A percentile compares a stretch with the other conserved stretches of the same genome.
Evolutionary conservation across 169 alveolate genomes (phyloP).

Genomic region (Eimeria brunetti): DNA sequence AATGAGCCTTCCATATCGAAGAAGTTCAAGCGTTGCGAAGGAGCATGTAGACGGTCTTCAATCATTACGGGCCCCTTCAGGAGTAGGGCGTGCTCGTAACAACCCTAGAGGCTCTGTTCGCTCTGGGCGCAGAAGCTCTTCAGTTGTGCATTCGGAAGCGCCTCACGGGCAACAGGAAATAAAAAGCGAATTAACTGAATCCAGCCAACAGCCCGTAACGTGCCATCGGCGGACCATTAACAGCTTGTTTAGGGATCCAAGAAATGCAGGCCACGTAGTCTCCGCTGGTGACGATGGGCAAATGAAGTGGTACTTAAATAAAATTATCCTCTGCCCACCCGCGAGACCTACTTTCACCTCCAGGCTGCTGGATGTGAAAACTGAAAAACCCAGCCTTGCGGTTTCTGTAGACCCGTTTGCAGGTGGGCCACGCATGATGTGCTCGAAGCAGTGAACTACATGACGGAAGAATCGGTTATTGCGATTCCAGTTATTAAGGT

Average conservation of each 20-base stretch:
- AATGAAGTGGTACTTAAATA: constrained; percentile 14
- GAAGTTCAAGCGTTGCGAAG: background rate
- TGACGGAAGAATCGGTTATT: constrained; percentile 19
- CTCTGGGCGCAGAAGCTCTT: constrained; percentile 49
- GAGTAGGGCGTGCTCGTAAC: constrained; percentile 19
- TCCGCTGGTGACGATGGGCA: constrained; percentile 70
- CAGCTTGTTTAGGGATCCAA: constrained; percentile 59
- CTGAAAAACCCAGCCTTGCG: background rate
- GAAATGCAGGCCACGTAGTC: constrained; percentile 24
- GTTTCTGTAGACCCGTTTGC: background rate
- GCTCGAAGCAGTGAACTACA: constrained; percentile 36
- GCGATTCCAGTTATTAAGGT: background rate
- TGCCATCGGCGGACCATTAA: constrained; percentile 39
- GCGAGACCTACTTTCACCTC: background rate
- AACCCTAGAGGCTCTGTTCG: constrained; percentile 48
- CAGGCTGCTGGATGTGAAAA: background rate
- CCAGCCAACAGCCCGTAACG: background rate
- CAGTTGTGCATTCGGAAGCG: constrained; percentile 3
- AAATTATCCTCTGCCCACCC: background rate
- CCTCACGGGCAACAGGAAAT: background rate
- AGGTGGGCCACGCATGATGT: constrained; percentile 56
- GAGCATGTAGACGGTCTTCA: background rate
- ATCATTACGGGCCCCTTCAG: constrained; percentile 22
- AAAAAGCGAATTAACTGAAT: background rate
- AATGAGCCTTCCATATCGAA: background rate